These are phyloP conservation scores for Blastocystis sp. DNA, from an alignment of 352 stramenopile species.

Conservation along the genomic window DNA sequence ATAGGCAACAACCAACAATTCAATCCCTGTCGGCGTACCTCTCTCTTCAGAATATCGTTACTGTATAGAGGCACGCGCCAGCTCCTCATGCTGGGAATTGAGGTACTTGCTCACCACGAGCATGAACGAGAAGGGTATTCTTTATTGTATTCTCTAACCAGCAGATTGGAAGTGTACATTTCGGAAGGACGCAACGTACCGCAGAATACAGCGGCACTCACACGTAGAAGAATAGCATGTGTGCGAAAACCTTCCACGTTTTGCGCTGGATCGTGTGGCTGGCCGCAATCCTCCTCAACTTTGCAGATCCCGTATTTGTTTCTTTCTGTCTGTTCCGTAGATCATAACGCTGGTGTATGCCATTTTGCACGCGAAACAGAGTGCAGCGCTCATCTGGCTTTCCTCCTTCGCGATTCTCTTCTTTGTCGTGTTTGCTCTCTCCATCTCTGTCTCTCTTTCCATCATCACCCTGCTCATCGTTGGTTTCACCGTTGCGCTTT, in stretches of 20 bases:
- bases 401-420: slow-evolving; percentile 36
- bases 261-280: slow-evolving; percentile 56
- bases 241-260: slow-evolving; percentile 22
- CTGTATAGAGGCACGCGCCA: slow-evolving; percentile 7
- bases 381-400: slow-evolving; percentile 13
- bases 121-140: slow-evolving; percentile 35
- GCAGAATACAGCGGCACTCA: neutral
- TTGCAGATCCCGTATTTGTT: slow-evolving; percentile 27
- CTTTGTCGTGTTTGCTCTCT: slow-evolving; percentile 31
- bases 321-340: neutral
- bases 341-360: slow-evolving; percentile 13
- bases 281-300: slow-evolving; percentile 33
- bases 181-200: slow-evolving; percentile 18
- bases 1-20: neutral
- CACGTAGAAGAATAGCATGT: neutral
- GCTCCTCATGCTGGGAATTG: slow-evolving; percentile 53
- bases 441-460: slow-evolving; percentile 12
- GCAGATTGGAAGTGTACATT: slow-evolving; percentile 56
- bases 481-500: neutral
- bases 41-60: no score
- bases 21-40: slow-evolving; percentile 26
- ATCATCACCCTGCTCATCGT: slow-evolving; percentile 4
- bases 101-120: slow-evolving; percentile 54
- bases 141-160: neutral
- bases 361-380: slow-evolving; percentile 6